Evolutionary conservation across 257 asterid genomes (phyloP).

Genomic region (Solanum piurae): DNA sequence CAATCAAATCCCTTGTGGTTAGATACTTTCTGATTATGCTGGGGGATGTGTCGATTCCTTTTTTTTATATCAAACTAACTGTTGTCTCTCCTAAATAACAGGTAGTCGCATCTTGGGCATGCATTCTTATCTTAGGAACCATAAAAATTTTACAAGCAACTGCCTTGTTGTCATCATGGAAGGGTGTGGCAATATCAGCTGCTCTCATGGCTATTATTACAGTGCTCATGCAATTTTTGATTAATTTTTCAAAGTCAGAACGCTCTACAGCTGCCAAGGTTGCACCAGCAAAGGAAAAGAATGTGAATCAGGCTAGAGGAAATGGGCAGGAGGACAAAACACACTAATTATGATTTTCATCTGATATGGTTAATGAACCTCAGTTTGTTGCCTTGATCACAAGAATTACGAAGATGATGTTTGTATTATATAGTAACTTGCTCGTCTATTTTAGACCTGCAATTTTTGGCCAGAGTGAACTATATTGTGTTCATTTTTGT

Average conservation of each 20-base stretch:
- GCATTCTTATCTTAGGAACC: constrained; percentile 41
- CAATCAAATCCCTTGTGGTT: constrained; percentile 82
- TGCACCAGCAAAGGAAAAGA: constrained; percentile 37
- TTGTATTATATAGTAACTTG: background rate
- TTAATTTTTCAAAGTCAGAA: constrained; percentile 79
- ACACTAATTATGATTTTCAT: constrained; percentile 10
- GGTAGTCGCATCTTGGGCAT: constrained; percentile 79
- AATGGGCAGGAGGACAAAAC: constrained; percentile 20
- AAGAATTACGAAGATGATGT: background rate
- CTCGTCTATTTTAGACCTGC: background rate
- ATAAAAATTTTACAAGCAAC: constrained; percentile 46
- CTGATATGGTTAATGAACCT: background rate
- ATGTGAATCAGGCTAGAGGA: constrained; percentile 14
- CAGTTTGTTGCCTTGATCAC: background rate
- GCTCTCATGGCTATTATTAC: constrained; percentile 47
- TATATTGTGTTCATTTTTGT: background rate
- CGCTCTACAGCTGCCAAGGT: constrained; percentile 64
- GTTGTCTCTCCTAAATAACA: constrained; percentile 14
- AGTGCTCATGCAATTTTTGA: constrained; percentile 80
- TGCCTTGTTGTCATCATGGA: constrained; percentile 78
- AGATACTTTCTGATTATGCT: background rate
- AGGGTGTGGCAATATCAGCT: constrained; percentile 50
- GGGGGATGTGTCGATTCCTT: background rate
- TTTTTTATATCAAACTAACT: background rate
- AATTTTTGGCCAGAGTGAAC: background rate